Percentiles rank a stretch among this genome's conserved stretches.
phyloP scores from a whole-genome alignment of 352 stramenopile species.

The Chrysophaeum taylorii region DNA sequence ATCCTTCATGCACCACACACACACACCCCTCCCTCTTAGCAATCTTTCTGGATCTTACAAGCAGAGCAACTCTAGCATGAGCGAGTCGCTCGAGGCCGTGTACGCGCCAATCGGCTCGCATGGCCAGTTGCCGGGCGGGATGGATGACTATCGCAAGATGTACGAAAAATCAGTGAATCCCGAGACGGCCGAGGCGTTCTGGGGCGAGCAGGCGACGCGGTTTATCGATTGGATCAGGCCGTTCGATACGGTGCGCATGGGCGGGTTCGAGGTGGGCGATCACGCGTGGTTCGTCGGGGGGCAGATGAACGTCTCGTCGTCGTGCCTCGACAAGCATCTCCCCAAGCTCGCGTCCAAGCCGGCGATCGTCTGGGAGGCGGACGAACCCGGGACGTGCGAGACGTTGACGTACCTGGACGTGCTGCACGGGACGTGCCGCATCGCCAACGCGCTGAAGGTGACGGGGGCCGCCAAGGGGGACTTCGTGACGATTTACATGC shows the following conservation, averaged over 20 bases:
- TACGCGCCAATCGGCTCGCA: not conserved
- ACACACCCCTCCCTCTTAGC: too few species aligned
- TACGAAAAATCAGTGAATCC: too few species aligned
- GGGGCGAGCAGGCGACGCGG: not conserved
- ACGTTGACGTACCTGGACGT: constrained; percentile 81
- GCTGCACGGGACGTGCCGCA: constrained; percentile 69
- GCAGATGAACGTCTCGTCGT: constrained; percentile 82
- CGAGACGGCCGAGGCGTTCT: not conserved
- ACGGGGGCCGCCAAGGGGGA: constrained; percentile 72
- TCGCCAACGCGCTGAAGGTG: constrained; percentile 88
- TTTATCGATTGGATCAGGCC: constrained; percentile 13
- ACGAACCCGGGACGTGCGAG: constrained; percentile 77
- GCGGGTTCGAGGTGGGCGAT: constrained; percentile 45
- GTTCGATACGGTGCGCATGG: not conserved
- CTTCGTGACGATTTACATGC: constrained; percentile 95
- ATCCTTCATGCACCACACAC: too few species aligned
- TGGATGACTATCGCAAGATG: constrained; percentile 7
- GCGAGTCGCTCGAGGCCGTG: not conserved
- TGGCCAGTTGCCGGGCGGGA: not conserved
- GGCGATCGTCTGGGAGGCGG: constrained; percentile 92
- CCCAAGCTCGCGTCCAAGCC: constrained; percentile 62
- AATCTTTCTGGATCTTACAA: too few species aligned
- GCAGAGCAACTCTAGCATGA: too few species aligned
- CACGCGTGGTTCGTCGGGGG: constrained; percentile 88
- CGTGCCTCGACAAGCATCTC: constrained; percentile 89